Base-by-base conservation (phyloP, 352 stramenopile genomes). In the Saprolegnia parasitica region DNA sequence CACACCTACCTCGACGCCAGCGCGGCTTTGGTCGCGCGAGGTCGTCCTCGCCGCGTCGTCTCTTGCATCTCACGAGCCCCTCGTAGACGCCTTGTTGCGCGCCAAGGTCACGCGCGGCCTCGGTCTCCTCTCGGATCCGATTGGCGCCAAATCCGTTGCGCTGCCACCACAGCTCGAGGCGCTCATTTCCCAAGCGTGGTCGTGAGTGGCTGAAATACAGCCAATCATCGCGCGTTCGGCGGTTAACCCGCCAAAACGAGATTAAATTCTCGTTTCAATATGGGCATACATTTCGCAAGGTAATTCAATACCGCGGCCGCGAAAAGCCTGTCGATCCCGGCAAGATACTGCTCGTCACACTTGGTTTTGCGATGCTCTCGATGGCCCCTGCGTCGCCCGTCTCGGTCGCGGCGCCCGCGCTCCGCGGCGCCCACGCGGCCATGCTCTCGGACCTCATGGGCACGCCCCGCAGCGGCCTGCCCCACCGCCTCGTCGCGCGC, bases 171-270 rank as follows among this genome's bases (percentile, higher is more conserved):
- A 35, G 3, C 20, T 60, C 11, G 52, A 60, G 24, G 52, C 11
- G 24, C 52, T 60, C 24, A 60, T 60, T 60, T 49, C 42, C 42
- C 42, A 49, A 8, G 42, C 42, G 42, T 49, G 52, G 52, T 60
- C n/a, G 52, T 16, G 52, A 35, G 11, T 11, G 42, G 42, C 35
- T 60, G 52, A n/a, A 16, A 18, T 20, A n/a, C 20, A 24, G n/a
- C 52, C 52, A 60, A 60, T 60, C 13, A 24, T 20, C 24, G 24
- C 11, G 3, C 52, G 52, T 60, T 21, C 20, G 4, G 11, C 13
- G 11, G 13, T 60, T 60, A 1, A n/a, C 52, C 52, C 52, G 52
- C 52, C 52, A 60, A 60, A 60, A 60, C 35, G 11, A 60, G 11
- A 42, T 60, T 60, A 21, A 26, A 21, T 60, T 15, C 20, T 42